Conservation (phyloP, 139 green algal genomes). For the Tetratostichococcus sp. region DNA sequence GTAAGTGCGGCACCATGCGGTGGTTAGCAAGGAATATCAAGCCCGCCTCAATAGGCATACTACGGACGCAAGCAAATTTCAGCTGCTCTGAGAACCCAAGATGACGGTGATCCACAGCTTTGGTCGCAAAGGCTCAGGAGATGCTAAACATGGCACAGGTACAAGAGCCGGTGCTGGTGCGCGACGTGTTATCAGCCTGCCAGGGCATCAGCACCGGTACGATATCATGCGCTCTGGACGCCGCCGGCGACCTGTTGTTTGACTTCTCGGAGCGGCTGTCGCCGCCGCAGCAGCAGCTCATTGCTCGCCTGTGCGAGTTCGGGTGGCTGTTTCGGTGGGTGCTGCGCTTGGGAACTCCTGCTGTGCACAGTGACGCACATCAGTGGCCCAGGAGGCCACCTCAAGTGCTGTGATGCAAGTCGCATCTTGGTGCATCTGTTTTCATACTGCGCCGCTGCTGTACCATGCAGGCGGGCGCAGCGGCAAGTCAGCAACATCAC, state of each 20-base stretch:
- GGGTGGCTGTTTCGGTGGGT: background rate
- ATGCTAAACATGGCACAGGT: too few relatives aligned
- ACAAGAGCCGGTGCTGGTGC: background rate
- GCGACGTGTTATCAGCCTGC: background rate
- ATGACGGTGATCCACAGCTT: too few relatives aligned
- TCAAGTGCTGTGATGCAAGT: background rate
- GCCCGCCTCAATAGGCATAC: too few relatives aligned
- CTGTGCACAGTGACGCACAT: background rate
- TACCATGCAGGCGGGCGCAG: background rate
- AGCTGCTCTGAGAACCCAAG: too few relatives aligned
- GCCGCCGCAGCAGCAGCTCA: constrained; percentile 1
- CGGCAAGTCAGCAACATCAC: background rate
- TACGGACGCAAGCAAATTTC: too few relatives aligned
- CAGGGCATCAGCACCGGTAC: background rate
- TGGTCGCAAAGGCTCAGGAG: too few relatives aligned
- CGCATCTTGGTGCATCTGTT: too few relatives aligned
- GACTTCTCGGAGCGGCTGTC: background rate
- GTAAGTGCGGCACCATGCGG: too few relatives aligned
- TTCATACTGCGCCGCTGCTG: too few relatives aligned
- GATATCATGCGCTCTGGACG: background rate
- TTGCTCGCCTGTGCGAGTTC: background rate
- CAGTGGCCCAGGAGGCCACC: too few relatives aligned
- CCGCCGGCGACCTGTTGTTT: background rate
- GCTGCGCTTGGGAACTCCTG: background rate
- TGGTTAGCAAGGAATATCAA: too few relatives aligned